Evolutionary conservation across 176 grass and related monocot genomes (phyloP), one percentile per base, ranked within the genome.

Genomic region (Olyra latifolia): DNA sequence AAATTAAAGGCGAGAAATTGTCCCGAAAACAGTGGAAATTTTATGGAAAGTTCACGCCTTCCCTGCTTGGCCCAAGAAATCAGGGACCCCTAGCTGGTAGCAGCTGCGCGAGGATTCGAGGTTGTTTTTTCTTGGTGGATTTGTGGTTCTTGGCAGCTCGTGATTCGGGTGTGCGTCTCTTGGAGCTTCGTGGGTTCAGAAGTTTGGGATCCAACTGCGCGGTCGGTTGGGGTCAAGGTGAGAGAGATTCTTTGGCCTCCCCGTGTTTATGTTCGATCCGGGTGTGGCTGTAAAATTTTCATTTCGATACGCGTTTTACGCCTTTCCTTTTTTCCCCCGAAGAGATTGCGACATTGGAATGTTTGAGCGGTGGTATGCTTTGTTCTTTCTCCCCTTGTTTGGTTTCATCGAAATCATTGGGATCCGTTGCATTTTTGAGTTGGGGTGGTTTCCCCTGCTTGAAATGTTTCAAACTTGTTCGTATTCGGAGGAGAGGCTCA

Each of bases 401-500:
- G 4, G 23, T 10, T 10, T 0, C 7, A 20, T 20, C 15, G 15
- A 22, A 10, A 59, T 20, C 24, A 46, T 12, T 1, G 29, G 2
- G 16, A 62, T 49, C 69, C 16, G 6, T 4, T 10, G 2, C 1
- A 0, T 62, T 55, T 35, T 58, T 27, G 16, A 13, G 35, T 56
- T 0, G 4, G 23, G 3, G 8, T 7, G 42, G 12, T 8, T 13
- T 16, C 63, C 10, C 72, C 62, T 6, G 78, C 71, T 87, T 55
- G 65, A 82, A 82, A 35, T 43, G 14, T 53, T 81, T 76, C 17
- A 15, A 41, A 68, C 11, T 27, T 44, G 32, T 56, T 75, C 38
- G n/a, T 43, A 7, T 22, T 2, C 0, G 14, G 20, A 59, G 8
- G 20, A 53, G 35, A 9, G 44, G 12, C 42, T 23, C 27, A 20